Conservation (phyloP, 805 yeast genomes). For the Candida jianshihensis region DNA sequence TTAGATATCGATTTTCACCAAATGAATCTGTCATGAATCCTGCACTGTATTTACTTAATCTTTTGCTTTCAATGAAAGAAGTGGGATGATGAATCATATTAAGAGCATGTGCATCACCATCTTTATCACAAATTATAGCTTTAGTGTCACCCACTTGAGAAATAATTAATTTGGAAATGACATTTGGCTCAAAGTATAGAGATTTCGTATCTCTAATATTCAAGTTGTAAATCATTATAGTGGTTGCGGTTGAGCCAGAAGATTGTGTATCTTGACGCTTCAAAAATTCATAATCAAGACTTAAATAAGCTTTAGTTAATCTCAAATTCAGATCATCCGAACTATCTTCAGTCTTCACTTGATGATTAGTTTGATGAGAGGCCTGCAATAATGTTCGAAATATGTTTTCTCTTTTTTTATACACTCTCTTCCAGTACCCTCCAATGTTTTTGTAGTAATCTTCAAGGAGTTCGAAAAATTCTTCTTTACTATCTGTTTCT, state of each 20-base stretch:
- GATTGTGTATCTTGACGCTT: constrained; percentile 12
- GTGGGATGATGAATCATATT: constrained; percentile 85
- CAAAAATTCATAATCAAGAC: constrained; percentile 58
- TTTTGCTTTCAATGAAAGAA: constrained; percentile 65
- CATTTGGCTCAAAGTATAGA: constrained; percentile 47
- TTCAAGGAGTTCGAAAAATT: constrained; percentile 39
- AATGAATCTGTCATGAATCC: constrained; percentile 77
- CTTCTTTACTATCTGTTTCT: constrained; percentile 22
- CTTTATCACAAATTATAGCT: constrained; percentile 74
- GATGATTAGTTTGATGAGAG: constrained; percentile 13
- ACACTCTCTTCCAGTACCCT: constrained; percentile 80
- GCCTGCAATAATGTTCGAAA: constrained; percentile 26
- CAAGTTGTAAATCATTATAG: constrained; percentile 48
- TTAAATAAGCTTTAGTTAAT: constrained; percentile 56
- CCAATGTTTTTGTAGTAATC: constrained; percentile 57
- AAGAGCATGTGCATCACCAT: constrained; percentile 73
- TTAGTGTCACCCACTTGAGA: constrained; percentile 94
- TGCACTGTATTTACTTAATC: constrained; percentile 60
- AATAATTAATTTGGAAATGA: constrained; percentile 60
- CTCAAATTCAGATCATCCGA: constrained; percentile 55
- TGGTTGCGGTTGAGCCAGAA: constrained; percentile 69
- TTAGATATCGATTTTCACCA: constrained; percentile 79
- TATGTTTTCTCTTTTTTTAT: constrained; percentile 33
- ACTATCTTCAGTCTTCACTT: constrained; percentile 11
- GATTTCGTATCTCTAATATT: constrained; percentile 22